These are phyloP conservation scores for Cytospora piceicola DNA, from an alignment of 2,329 filamentous ascomycete genomes.

Conservation along the genomic window DNA sequence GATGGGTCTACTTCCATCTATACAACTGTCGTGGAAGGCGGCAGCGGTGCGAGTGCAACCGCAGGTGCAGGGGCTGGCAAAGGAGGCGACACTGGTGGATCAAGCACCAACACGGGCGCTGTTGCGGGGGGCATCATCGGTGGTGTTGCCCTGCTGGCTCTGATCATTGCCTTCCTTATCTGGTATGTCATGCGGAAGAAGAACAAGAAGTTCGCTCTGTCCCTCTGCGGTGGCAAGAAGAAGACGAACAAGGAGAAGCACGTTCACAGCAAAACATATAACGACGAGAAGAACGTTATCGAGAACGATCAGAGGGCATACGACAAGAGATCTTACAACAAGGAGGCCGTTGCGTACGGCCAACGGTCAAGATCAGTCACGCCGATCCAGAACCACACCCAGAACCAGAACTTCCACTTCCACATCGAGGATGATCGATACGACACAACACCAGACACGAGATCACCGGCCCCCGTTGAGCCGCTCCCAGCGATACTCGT, in stretches of 20 bases:
- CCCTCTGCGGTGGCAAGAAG: slow-evolving; percentile 29
- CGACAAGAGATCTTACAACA: slow-evolving; percentile 20
- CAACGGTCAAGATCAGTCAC: slow-evolving; percentile 13
- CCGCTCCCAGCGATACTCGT: not conserved
- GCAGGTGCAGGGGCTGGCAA: slow-evolving; percentile 5
- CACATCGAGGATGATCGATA: slow-evolving; percentile 9
- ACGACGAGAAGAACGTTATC: slow-evolving; percentile 22
- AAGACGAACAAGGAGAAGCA: slow-evolving; percentile 29
- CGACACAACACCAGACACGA: not conserved
- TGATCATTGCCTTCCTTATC: slow-evolving; percentile 34
- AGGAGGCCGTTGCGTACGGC: not conserved
- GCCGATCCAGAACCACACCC: slow-evolving; percentile 5
- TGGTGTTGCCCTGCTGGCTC: slow-evolving; percentile 35
- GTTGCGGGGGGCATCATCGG: slow-evolving; percentile 41
- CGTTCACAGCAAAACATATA: slow-evolving; percentile 18
- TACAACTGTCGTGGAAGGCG: slow-evolving; percentile 25
- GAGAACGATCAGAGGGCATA: slow-evolving; percentile 27
- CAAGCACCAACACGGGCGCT: slow-evolving; percentile 34
- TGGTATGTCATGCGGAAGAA: slow-evolving; percentile 36
- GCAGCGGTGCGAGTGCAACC: slow-evolving; percentile 17
- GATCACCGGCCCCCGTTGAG: not conserved
- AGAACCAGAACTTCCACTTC: slow-evolving; percentile 26
- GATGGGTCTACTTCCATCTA: slow-evolving; percentile 27
- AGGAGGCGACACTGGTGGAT: slow-evolving; percentile 1
- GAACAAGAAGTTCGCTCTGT: slow-evolving; percentile 32